A percentile compares a stretch with the other conserved stretches of the same genome.
These are phyloP conservation scores for Hibiscus syriacus DNA, from an alignment of 345 rosid genomes.

Conservation along the genomic window DNA sequence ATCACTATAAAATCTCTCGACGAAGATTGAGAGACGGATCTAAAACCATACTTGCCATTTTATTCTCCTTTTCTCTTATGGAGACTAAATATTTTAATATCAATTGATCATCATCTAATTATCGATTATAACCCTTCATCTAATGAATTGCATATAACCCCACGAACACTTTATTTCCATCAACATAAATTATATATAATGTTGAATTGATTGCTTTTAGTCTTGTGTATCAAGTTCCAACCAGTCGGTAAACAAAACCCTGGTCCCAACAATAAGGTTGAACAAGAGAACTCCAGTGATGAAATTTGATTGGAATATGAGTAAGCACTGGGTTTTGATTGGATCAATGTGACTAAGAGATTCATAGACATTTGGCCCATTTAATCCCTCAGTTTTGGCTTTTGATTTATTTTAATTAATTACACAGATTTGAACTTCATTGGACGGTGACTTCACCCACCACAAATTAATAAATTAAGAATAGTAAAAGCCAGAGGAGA, in stretches of 20 bases:
- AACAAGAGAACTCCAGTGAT: background rate
- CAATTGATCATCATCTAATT: too few species aligned
- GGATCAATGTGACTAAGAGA: background rate
- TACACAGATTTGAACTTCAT: slow-evolving; percentile 1
- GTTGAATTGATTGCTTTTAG: slow-evolving; percentile 1
- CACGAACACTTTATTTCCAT: too few species aligned
- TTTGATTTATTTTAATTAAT: background rate
- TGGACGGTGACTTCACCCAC: slow-evolving; percentile 8
- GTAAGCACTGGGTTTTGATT: background rate
- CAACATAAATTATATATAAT: too few species aligned
- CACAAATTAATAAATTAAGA: background rate
- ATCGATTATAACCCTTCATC: too few species aligned
- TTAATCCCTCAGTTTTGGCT: too few species aligned
- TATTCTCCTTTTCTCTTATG: too few species aligned
- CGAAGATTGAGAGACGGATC: too few species aligned
- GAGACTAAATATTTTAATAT: too few species aligned
- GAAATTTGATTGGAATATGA: background rate
- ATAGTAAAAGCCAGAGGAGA: background rate
- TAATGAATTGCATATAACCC: too few species aligned
- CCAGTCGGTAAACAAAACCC: background rate
- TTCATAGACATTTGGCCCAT: background rate
- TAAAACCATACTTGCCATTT: too few species aligned
- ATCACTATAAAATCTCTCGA: too few species aligned
- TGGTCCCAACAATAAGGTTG: background rate
- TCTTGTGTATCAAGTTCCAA: background rate